These are phyloP conservation scores for Aristolochia fimbriata DNA, from an alignment of 164 flowering plant species.

Conservation along the genomic window DNA sequence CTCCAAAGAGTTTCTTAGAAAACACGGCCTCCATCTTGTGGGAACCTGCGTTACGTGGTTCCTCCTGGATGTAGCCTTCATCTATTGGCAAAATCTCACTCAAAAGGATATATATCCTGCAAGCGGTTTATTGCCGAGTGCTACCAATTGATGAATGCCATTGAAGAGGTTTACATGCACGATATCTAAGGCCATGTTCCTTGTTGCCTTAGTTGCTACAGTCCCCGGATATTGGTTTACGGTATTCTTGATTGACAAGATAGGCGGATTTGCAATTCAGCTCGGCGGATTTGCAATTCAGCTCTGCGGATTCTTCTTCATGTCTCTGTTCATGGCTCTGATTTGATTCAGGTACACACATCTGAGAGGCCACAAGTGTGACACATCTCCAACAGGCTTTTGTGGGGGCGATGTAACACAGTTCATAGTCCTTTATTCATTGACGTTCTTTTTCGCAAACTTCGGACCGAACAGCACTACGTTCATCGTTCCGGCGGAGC, in stretches of 20 bases:
- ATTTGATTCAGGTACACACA: constrained; percentile 21
- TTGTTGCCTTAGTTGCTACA: constrained; percentile 31
- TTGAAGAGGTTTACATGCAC: constrained; percentile 29
- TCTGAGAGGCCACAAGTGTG: constrained; percentile 16
- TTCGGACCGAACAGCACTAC: constrained; percentile 53
- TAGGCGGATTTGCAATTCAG: constrained; percentile 34
- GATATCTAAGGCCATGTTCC: constrained; percentile 27
- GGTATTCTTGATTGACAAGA: constrained; percentile 26
- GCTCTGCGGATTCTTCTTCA: constrained; percentile 30
- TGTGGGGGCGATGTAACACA: constrained; percentile 14
- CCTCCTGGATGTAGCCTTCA: constrained; percentile 40
- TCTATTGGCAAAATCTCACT: constrained; percentile 29
- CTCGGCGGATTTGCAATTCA: constrained; percentile 34
- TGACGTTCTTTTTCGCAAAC: constrained; percentile 45
- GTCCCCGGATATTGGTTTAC: constrained; percentile 59
- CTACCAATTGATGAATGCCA: constrained; percentile 22
- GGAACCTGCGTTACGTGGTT: constrained; percentile 45
- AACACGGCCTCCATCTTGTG: constrained; percentile 35
- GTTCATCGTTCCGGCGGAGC: constrained; percentile 44
- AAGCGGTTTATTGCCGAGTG: constrained; percentile 15
- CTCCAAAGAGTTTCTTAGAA: constrained; percentile 19
- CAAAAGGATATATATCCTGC: constrained; percentile 41
- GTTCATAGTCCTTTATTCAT: constrained; percentile 26
- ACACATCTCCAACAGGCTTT: constrained; percentile 6
- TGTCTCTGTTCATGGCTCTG: constrained; percentile 38